Conservation (phyloP, 2,329 filamentous ascomycete species). For the Ceratocystis smalleyi region DNA sequence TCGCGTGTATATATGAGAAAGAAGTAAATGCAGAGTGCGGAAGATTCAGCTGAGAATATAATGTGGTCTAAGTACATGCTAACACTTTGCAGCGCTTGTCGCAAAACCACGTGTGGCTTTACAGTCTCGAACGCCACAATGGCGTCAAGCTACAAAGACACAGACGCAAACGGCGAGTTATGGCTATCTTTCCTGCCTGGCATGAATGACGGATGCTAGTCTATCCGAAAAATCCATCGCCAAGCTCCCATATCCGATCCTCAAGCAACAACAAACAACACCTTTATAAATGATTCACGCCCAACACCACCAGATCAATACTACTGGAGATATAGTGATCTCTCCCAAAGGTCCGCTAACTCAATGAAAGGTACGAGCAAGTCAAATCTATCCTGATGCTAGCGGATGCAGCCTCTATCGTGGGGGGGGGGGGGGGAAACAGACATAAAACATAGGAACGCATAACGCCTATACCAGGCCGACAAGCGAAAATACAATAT, state of each 20-base stretch:
- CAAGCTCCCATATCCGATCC: not conserved
- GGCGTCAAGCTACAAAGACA: not conserved
- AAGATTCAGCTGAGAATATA: not conserved
- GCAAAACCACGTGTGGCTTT: not conserved
- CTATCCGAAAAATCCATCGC: not conserved
- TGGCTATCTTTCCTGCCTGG: not conserved
- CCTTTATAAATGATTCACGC: not conserved
- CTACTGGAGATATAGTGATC: too few relatives aligned
- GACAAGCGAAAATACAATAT: not conserved
- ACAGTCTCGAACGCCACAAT: constrained; percentile 3
- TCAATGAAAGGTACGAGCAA: too few relatives aligned
- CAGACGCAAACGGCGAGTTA: constrained; percentile 1
- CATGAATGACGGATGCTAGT: not conserved
- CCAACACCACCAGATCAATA: not conserved
- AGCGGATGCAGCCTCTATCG: not conserved
- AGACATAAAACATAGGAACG: not conserved
- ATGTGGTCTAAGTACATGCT: not conserved
- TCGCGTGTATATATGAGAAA: not conserved
- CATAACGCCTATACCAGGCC: constrained; percentile 10
- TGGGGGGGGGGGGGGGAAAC: not conserved
- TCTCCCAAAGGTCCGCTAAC: too few relatives aligned
- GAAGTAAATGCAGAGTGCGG: not conserved
- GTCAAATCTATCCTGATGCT: not conserved
- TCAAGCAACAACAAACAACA: not conserved
- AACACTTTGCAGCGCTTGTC: not conserved